Conservation (phyloP, 306 rosid genomes). For the Quercus berberidifolia region DNA sequence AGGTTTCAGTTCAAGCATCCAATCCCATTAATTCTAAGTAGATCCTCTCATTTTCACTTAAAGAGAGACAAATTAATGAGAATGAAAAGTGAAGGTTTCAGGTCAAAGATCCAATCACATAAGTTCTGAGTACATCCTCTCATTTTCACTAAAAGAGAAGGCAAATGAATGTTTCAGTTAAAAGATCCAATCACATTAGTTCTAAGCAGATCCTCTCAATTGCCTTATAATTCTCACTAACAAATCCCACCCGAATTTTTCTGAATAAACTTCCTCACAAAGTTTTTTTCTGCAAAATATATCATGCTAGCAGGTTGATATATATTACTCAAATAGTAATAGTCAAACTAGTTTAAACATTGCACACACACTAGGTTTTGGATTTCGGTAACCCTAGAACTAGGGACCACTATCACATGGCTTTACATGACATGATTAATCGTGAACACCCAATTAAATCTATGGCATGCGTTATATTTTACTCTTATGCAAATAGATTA, state of each 20-base stretch:
- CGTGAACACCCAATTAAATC: slow-evolving; percentile 58
- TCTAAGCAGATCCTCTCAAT: background rate
- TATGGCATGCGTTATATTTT: slow-evolving; percentile 55
- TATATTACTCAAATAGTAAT: background rate
- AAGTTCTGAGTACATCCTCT: background rate
- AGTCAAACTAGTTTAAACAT: slow-evolving; percentile 13
- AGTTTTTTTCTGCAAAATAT: background rate
- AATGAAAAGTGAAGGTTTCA: background rate
- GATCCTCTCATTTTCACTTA: background rate
- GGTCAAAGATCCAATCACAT: background rate
- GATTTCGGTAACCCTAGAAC: slow-evolving; percentile 49
- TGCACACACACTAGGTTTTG: slow-evolving; percentile 46
- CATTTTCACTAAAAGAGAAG: background rate
- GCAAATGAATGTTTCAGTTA: background rate
- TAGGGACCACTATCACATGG: slow-evolving; percentile 61
- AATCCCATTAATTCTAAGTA: background rate
- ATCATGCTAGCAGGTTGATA: background rate
- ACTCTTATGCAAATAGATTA: slow-evolving; percentile 20
- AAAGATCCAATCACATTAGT: background rate
- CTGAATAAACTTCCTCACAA: background rate
- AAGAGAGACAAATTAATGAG: background rate
- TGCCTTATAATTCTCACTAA: background rate
- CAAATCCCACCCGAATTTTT: background rate
- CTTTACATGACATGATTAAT: slow-evolving; percentile 44
- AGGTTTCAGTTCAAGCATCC: background rate